Percentiles rank a stretch among this genome's conserved stretches.
Evolutionary conservation across 371 early-diverging fungal genomes (phyloP).

Genomic region (Mucor saturninus): DNA sequence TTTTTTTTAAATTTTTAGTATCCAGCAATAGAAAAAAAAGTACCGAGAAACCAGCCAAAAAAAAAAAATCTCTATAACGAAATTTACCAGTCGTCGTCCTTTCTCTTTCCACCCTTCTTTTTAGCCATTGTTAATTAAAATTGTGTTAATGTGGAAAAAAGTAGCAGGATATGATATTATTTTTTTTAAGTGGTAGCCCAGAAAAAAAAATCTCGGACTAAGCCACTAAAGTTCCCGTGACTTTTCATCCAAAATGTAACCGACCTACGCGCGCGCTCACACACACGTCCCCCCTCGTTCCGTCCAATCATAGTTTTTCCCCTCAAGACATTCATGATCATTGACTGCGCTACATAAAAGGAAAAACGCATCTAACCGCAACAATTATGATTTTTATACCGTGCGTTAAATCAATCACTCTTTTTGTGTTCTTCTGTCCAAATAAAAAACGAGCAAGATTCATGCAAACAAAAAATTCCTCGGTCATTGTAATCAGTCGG

Average conservation of each 20-base stretch:
- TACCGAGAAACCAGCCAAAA: neutral
- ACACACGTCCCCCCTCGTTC: too few species aligned
- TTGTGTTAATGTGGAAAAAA: conserved; percentile 16
- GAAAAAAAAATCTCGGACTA: conserved; percentile 7
- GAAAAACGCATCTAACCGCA: too few species aligned
- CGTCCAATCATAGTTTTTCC: too few species aligned
- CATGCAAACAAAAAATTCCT: too few species aligned
- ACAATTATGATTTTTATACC: too few species aligned
- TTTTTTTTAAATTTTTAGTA: neutral
- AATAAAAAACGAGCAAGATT: too few species aligned
- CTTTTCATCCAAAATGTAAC: neutral
- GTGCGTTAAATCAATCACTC: too few species aligned
- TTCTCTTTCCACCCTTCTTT: conserved; percentile 56
- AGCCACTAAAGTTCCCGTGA: conserved; percentile 3
- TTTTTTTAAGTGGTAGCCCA: neutral
- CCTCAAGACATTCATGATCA: too few species aligned
- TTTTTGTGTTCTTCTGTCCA: too few species aligned
- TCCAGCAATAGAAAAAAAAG: neutral
- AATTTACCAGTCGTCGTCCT: conserved; percentile 57
- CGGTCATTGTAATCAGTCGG: too few species aligned
- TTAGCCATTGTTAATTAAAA: conserved; percentile 43
- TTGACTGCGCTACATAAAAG: too few species aligned
- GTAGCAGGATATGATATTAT: neutral
- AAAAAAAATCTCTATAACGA: neutral
- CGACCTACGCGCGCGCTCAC: too few species aligned